Base-by-base conservation (phyloP, 2,329 filamentous ascomycete species). In the Neospermospora avenae region DNA sequence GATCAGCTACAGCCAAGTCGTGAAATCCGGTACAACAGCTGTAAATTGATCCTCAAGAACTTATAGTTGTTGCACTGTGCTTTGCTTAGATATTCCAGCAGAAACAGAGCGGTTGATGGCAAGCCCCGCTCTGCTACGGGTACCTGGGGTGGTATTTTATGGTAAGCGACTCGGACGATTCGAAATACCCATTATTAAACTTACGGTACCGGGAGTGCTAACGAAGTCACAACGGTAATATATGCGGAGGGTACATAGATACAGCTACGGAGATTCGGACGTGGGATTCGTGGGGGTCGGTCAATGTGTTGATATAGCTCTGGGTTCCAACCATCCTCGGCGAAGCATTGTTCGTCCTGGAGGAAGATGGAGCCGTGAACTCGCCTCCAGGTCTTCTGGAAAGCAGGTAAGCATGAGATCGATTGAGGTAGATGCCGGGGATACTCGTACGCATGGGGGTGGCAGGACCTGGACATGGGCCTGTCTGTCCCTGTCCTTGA, bases 91-190 rank as follows among this genome's bases (percentile, higher is more conserved):
- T 14, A 22, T 51, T 18, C 28, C 20, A 18, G 14, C 20, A 34
- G 14, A 25, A 42, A 44, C 22, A 51, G 55, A 57, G 55, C 45
- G 55, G 45, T 51, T 4, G 55, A 42, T 6, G 22, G 16, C 22
- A 20, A 49, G 46, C n/a, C 46, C 46, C 46, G 46, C 28, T 34
- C 25, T 8, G n/a, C 20, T 28, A 25, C 45, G 49, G 49, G 34
- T 42, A 25, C 35, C 42, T 35, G 42, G 54, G 54, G 54, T 48
- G 44, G 42, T 56, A 57, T 49, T 45, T 31, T 37, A 37, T 49
- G n/a, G 28, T 45, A 37, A 24, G 31, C 7, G 22, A 25, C 20
- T 25, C 35, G 20, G 34, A 31, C 28, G 37, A 57, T 57, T 31
- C 20, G 54, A 49, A 16, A 24, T 14, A 18, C 54, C 4, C 8